Conservation (phyloP, 139 green algal species). For the Coelastrella sp. region DNA sequence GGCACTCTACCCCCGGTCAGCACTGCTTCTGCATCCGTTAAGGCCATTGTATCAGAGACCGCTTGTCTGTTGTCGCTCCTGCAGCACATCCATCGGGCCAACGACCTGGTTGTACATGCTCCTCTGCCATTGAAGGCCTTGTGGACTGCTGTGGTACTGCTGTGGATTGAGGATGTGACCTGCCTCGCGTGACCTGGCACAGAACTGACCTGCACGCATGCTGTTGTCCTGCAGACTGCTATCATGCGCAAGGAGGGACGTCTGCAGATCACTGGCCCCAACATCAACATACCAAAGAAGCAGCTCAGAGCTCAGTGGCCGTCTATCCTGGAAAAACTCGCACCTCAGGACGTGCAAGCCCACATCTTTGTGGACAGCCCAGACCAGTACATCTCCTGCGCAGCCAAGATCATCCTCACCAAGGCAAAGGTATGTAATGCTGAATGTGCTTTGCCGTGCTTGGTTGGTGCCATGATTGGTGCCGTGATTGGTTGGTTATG, state of each 20-base stretch:
- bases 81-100: no score
- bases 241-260: constrained; percentile 70
- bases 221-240: constrained; percentile 18
- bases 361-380: constrained; percentile 43
- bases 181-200: no score
- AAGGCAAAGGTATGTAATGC: constrained; percentile 36
- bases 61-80: no score
- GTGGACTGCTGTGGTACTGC: no score
- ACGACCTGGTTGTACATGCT: no score
- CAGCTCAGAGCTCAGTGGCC: constrained; percentile 46
- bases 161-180: no score
- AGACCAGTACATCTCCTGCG: constrained; percentile 37
- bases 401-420: constrained; percentile 46
- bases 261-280: constrained; percentile 49
- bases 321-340: constrained; percentile 11
- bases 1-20: no score
- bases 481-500: no score
- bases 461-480: no score
- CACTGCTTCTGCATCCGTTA: neutral
- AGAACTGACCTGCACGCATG: no score
- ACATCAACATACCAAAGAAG: constrained; percentile 50
- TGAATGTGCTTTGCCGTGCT: neutral
- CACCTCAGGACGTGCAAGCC: constrained; percentile 35
- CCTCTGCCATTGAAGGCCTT: no score
- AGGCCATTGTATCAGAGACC: neutral